Conservation (phyloP, 192 early-diverging fungal genomes). For the Mortierella antarctica region DNA sequence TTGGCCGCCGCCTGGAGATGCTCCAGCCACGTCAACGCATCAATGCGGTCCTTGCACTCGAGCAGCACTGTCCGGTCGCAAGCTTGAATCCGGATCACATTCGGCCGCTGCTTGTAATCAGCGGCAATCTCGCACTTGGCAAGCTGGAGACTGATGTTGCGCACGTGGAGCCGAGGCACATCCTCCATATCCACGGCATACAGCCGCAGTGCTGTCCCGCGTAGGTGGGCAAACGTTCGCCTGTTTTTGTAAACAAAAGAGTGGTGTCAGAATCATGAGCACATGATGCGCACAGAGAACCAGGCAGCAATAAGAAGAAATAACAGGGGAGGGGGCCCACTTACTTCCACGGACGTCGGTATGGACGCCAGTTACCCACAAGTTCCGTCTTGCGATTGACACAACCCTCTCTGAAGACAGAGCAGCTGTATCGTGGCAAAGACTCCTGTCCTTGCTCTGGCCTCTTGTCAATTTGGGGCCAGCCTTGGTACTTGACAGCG, state of each 20-base stretch:
- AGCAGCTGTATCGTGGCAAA: constrained; percentile 59
- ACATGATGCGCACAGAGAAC: neutral
- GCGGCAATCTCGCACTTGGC: constrained; percentile 52
- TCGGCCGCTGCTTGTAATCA: constrained; percentile 57
- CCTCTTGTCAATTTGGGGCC: constrained; percentile 29
- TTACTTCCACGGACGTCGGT: constrained; percentile 62
- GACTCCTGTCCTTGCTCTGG: constrained; percentile 60
- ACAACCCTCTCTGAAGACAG: constrained; percentile 57
- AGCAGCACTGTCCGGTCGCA: constrained; percentile 57
- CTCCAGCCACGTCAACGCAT: constrained; percentile 57
- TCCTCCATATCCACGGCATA: constrained; percentile 53
- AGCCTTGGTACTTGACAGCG: constrained; percentile 44
- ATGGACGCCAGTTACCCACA: constrained; percentile 41
- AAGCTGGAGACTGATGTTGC: constrained; percentile 46
- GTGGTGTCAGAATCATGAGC: neutral
- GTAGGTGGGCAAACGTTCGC: constrained; percentile 55
- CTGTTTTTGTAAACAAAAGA: neutral
- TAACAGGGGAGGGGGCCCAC: neutral
- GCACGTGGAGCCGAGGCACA: constrained; percentile 43
- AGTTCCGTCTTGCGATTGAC: constrained; percentile 58
- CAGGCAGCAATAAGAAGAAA: neutral
- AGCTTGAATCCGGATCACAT: constrained; percentile 58
- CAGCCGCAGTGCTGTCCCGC: constrained; percentile 53
- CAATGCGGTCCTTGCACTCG: constrained; percentile 47
- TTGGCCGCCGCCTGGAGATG: constrained; percentile 60